Evolutionary conservation across 2,329 filamentous ascomycete genomes (phyloP), one percentile per base, ranked within the genome.

Genomic region (Botrytis byssoidea): DNA sequence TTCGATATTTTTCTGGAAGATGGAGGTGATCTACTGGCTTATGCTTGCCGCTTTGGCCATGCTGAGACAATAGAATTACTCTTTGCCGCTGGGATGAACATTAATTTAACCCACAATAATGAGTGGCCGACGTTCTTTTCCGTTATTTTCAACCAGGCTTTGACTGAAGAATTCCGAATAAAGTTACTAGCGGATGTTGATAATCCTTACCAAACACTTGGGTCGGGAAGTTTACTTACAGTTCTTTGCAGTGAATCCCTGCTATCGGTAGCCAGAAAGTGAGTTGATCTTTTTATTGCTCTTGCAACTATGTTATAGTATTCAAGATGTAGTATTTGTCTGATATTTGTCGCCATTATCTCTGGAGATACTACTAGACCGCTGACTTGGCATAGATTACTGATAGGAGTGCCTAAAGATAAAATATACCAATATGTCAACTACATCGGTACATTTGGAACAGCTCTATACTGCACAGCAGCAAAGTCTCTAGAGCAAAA

Each of bases 181-280:
- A 35, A 65, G 1, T 35, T 65, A 48, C 29, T 65, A 8, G 10
- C 29, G 3, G 20, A 8, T 4, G 29, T 12, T 0, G 32, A 25
- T 8, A 35, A 46, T 35, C 20, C 9, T 46, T 14, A 48, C 9
- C 42, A 18, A 48, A 9, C 9, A 16, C 20, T 4, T 44, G 9
- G 1, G 1, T 1, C 2, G 14, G 29, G 0, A 4, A 66, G 32
- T 12, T 35, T 66, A 20, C 63, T 66, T 18, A 16, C 20, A 1
- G 9, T 7, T 2, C n/a, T 44, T 48, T 66, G 18, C 42, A 5
- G 0, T 0, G 0, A 10, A 8, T 22, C 2, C 12, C 10, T 35
- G 2, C 22, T 16, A 8, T 2, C 25, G 1, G 12, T 4, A 7
- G 8, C 1, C 10, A 66, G 6, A 66, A 10, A 48, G 63, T 66